Percentiles rank a stretch among this genome's conserved stretches.
Evolutionary conservation across 2,329 filamentous ascomycete genomes (phyloP).

Genomic region (Trichoderma sp.): DNA sequence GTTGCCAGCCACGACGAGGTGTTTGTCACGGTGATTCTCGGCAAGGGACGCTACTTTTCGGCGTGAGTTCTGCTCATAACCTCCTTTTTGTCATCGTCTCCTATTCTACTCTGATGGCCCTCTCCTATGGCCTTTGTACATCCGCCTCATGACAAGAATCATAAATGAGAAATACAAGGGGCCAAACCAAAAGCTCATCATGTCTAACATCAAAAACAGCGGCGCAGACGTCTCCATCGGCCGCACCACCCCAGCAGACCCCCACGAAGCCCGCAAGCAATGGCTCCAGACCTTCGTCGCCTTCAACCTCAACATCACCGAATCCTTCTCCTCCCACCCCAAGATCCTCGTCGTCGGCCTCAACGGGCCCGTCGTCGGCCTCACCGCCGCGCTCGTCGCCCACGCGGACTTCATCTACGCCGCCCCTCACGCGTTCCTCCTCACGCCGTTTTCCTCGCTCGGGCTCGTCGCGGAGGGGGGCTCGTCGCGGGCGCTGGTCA

Average conservation of each 20-base stretch:
- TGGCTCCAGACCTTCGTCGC: conserved; percentile 74
- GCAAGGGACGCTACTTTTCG: conserved; percentile 82
- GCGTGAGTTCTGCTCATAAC: conserved; percentile 62
- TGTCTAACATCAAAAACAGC: conserved; percentile 46
- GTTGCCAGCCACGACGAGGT: conserved; percentile 79
- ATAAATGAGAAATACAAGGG: background rate
- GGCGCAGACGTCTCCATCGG: conserved; percentile 75
- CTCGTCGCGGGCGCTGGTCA: conserved; percentile 75
- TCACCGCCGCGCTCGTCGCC: conserved; percentile 79
- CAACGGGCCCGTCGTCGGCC: conserved; percentile 88
- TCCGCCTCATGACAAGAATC: background rate
- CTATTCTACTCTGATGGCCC: background rate
- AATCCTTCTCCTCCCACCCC: conserved; percentile 88
- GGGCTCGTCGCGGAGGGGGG: conserved; percentile 90
- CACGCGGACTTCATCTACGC: conserved; percentile 93
- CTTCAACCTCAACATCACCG: conserved; percentile 86
- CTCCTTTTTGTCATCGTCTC: background rate
- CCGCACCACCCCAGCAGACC: conserved; percentile 46
- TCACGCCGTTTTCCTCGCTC: conserved; percentile 88
- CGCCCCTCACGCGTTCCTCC: conserved; percentile 76
- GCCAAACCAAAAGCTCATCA: no score
- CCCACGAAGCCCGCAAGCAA: conserved; percentile 48
- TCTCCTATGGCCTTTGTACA: background rate
- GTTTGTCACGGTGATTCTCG: conserved; percentile 81
- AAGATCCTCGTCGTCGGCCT: conserved; percentile 91